These are phyloP conservation scores for Penicillium salamii DNA, from an alignment of 495 filamentous ascomycete genomes.

Conservation along the genomic window DNA sequence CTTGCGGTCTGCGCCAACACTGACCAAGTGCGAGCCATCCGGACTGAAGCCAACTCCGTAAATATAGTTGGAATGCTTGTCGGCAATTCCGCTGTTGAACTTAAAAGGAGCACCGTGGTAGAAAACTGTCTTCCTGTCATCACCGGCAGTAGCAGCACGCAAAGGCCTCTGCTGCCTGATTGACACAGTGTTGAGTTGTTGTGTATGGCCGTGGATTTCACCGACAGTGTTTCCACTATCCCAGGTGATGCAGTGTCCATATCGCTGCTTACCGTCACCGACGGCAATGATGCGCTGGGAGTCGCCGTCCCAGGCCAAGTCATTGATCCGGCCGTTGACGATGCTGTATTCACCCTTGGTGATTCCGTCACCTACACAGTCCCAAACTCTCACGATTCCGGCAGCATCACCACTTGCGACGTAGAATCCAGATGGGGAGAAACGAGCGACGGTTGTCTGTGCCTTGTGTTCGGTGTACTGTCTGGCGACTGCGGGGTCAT, in stretches of 20 bases:
- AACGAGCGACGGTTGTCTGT: constrained; percentile 85
- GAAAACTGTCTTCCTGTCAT: constrained; percentile 87
- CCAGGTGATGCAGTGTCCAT: constrained; percentile 90
- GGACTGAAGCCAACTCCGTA: constrained; percentile 88
- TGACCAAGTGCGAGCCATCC: constrained; percentile 79
- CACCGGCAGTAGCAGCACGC: constrained; percentile 84
- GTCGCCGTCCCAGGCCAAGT: constrained; percentile 96
- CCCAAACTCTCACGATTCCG: constrained; percentile 87
- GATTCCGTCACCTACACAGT: constrained; percentile 56
- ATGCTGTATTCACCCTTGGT: constrained; percentile 86
- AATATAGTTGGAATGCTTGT: constrained; percentile 82
- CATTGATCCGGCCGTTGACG: constrained; percentile 91
- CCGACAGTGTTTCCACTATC: constrained; percentile 95
- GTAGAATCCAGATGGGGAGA: constrained; percentile 92
- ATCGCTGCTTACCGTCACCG: constrained; percentile 89
- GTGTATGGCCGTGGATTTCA: constrained; percentile 86
- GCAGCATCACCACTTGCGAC: constrained; percentile 89
- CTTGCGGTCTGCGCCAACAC: constrained; percentile 81
- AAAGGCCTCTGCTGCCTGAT: constrained; percentile 87
- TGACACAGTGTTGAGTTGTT: constrained; percentile 84
- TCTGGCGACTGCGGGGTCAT: constrained; percentile 73
- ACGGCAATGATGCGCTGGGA: constrained; percentile 95
- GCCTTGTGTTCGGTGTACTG: constrained; percentile 91
- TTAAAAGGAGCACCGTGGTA: constrained; percentile 94
- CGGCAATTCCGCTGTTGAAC: constrained; percentile 73